Evolutionary conservation across 805 yeast genomes (phyloP), one percentile per base, ranked within the genome.

Genomic region (Ogataea pilisensis): DNA sequence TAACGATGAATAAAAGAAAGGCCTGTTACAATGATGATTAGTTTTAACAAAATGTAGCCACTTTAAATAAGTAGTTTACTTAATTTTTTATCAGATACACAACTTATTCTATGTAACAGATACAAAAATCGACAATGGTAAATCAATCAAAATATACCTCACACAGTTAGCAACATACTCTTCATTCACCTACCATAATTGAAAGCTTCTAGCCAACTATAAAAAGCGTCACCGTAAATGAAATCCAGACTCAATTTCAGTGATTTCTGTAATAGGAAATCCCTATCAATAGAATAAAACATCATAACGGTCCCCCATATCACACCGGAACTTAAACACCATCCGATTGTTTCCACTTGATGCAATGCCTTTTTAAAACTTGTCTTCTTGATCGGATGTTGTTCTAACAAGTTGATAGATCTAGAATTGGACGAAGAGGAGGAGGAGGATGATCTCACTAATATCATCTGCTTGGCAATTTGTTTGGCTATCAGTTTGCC

Each of bases 281-380:
- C 71, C 2, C 83, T 82, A 48, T 83, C 81, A 43, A 68, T 66
- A 42, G 81, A 73, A 59, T 82, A 84, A 37, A 85, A 66, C 53
- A 75, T 70, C 90, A 85, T 83, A 29, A 83, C 85, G 20, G 74
- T 55, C 0, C 82, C 91, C 95, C 95, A 85, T 8, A 78, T 69
- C 7, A 78, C 44, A 13, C 82, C 76, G 1, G 89, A 81, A 50
- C 79, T 75, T 34, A 73, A 56, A 33, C 75, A 66, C 88, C 89
- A 85, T 0, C 73, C 58, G 3, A 42, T 33, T 16, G 51, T 53
- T 35, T 65, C 63, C 5, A 71, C 50, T 32, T 43, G 42, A 9
- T 35, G 40, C 37, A 53, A 40, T 26, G 50, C 21, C 21, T 36
- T 31, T 44, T 45, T 39, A 38, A 18, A 5, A 31, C 16, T 8